Evolutionary conservation across 2,329 filamentous ascomycete species (phyloP).

Genomic region (Paecilomyces variotii): DNA sequence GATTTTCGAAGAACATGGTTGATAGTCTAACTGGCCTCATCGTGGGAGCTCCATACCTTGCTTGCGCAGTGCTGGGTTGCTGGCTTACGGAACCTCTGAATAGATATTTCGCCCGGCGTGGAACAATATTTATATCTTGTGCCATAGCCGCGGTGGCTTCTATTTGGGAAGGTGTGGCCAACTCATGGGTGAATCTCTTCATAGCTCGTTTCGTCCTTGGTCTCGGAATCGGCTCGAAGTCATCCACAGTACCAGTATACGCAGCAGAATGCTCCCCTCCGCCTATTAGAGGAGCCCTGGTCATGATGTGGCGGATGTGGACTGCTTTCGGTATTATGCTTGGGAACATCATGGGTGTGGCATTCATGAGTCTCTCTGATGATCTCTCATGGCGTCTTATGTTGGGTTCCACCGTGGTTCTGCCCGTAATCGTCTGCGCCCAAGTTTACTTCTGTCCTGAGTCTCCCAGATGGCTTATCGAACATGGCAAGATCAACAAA

Average conservation of each 20-base stretch:
- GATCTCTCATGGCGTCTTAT: slow-evolving; percentile 61
- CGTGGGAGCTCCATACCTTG: slow-evolving; percentile 39
- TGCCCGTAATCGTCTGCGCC: slow-evolving; percentile 48
- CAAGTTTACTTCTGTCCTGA: slow-evolving; percentile 60
- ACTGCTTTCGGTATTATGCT: slow-evolving; percentile 40
- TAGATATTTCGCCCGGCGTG: slow-evolving; percentile 36
- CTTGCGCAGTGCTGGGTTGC: slow-evolving; percentile 38
- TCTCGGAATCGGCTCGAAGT: slow-evolving; percentile 36
- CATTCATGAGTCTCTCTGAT: slow-evolving; percentile 33
- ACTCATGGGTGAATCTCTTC: slow-evolving; percentile 37
- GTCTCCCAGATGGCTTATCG: slow-evolving; percentile 44
- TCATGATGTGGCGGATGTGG: slow-evolving; percentile 48
- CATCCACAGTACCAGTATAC: slow-evolving; percentile 40
- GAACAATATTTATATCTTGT: slow-evolving; percentile 37
- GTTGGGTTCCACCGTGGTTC: slow-evolving; percentile 59
- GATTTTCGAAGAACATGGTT: slow-evolving; percentile 16
- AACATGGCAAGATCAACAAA: slow-evolving; percentile 36
- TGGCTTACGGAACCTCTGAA: slow-evolving; percentile 44
- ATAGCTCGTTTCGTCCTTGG: slow-evolving; percentile 36
- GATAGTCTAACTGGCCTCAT: slow-evolving; percentile 35
- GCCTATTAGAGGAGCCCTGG: slow-evolving; percentile 42
- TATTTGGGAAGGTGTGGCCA: slow-evolving; percentile 35
- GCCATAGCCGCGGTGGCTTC: slow-evolving; percentile 35
- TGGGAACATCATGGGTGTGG: slow-evolving; percentile 43
- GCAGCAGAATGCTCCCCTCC: slow-evolving; percentile 42